Evolutionary conservation across 2,329 filamentous ascomycete species (phyloP).

Genomic region (Aspergillus unguis): DNA sequence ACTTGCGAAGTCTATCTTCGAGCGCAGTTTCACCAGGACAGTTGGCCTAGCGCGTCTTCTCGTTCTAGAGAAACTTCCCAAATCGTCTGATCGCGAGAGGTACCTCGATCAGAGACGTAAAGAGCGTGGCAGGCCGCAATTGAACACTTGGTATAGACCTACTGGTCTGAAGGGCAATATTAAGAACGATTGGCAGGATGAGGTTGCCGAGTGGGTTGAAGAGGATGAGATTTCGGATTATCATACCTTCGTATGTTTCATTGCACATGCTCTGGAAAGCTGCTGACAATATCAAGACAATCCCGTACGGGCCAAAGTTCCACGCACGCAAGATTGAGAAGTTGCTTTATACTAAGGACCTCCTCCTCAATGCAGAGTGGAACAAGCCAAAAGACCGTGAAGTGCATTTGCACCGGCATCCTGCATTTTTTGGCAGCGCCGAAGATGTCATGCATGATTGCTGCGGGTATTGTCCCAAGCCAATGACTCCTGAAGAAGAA

Average conservation of each 20-base stretch:
- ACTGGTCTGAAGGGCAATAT: slow-evolving; percentile 62
- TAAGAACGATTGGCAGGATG: slow-evolving; percentile 73
- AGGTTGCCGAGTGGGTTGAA: slow-evolving; percentile 78
- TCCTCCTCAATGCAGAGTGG: slow-evolving; percentile 83
- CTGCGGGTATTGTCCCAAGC: slow-evolving; percentile 72
- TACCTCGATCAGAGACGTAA: slow-evolving; percentile 68
- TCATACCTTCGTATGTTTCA: slow-evolving; percentile 66
- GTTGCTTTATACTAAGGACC: slow-evolving; percentile 74
- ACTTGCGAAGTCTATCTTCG: slow-evolving; percentile 65
- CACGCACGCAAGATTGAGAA: slow-evolving; percentile 66
- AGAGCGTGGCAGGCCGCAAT: slow-evolving; percentile 68
- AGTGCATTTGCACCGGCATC: slow-evolving; percentile 76
- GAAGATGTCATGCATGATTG: slow-evolving; percentile 75
- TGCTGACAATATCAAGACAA: slow-evolving; percentile 22
- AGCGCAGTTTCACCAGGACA: slow-evolving; percentile 72
- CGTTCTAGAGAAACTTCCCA: slow-evolving; percentile 75
- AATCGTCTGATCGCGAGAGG: slow-evolving; percentile 61
- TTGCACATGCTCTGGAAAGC: background rate
- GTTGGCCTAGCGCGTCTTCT: slow-evolving; percentile 74
- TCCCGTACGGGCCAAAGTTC: slow-evolving; percentile 38
- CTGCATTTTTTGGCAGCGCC: slow-evolving; percentile 76
- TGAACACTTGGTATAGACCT: slow-evolving; percentile 36
- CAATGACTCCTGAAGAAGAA: slow-evolving; percentile 67
- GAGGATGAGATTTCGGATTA: slow-evolving; percentile 76
- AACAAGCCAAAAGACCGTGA: slow-evolving; percentile 72